phyloP scores from a whole-genome alignment of 179 eudicot species.

The Actinidia chinensis region DNA sequence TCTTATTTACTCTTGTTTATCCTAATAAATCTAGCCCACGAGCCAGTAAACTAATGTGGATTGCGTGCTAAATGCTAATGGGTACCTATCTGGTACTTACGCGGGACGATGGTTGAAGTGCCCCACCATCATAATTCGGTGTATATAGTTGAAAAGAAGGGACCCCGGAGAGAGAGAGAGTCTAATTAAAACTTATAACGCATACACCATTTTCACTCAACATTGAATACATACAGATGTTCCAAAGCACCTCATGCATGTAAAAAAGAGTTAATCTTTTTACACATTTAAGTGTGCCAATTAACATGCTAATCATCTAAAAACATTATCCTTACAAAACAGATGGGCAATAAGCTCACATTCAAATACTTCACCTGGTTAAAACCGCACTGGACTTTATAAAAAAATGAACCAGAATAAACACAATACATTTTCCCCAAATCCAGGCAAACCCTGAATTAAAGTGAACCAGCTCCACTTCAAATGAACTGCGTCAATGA shows the following conservation, averaged over 20 bases:
- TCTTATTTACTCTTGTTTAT: neutral
- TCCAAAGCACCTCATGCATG: neutral
- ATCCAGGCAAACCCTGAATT: conserved; percentile 71
- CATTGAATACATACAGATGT: neutral
- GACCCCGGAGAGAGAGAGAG: too few relatives aligned
- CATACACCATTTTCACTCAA: neutral
- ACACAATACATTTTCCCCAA: neutral
- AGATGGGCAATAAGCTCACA: neutral
- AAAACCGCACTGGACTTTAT: neutral
- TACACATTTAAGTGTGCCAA: neutral
- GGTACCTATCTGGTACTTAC: neutral
- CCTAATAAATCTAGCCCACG: neutral
- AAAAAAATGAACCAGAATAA: neutral
- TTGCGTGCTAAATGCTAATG: neutral
- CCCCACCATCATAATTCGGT: neutral
- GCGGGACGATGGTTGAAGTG: neutral
- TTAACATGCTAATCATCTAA: neutral
- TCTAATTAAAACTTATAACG: neutral
- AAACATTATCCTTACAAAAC: neutral
- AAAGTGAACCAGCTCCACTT: conserved; percentile 93
- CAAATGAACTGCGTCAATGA: conserved; percentile 82
- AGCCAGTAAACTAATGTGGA: neutral
- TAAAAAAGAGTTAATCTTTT: neutral
- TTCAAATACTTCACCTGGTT: neutral
- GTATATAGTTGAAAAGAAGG: neutral